phyloP scores from a whole-genome alignment of 176 grass and related monocot genomes.

The Musa schizocarpa region DNA sequence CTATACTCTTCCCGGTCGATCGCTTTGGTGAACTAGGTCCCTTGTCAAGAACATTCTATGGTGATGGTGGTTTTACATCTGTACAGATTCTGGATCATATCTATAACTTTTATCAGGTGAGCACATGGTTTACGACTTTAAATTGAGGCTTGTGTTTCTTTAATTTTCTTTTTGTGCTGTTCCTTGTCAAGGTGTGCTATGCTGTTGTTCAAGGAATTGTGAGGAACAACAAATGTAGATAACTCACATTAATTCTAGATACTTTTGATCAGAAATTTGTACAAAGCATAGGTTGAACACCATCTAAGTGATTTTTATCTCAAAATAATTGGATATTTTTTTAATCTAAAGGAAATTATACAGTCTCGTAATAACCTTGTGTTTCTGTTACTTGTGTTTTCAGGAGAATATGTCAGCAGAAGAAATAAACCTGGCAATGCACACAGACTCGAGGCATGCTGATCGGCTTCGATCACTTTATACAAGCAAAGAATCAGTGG shows the following conservation, averaged over 20 bases:
- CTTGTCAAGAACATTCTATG: conserved; percentile 75
- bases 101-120: conserved; percentile 92
- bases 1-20: conserved; percentile 95
- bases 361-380: neutral
- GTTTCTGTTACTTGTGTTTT: neutral
- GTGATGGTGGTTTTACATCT: conserved; percentile 67
- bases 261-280: no score
- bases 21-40: conserved; percentile 83
- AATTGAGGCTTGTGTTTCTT: neutral
- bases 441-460: conserved; percentile 88
- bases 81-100: conserved; percentile 67
- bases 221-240: no score
- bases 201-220: no score
- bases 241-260: no score
- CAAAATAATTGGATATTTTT: neutral
- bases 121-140: neutral
- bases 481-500: conserved; percentile 49
- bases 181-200: no score
- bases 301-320: no score
- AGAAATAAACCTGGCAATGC: conserved; percentile 65
- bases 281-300: no score
- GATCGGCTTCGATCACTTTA: conserved; percentile 72
- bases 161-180: neutral
- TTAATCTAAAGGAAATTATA: neutral
- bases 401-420: conserved; percentile 75